Base-by-base conservation (phyloP, 192 early-diverging fungal genomes). In the Mortierella hygrophila region DNA sequence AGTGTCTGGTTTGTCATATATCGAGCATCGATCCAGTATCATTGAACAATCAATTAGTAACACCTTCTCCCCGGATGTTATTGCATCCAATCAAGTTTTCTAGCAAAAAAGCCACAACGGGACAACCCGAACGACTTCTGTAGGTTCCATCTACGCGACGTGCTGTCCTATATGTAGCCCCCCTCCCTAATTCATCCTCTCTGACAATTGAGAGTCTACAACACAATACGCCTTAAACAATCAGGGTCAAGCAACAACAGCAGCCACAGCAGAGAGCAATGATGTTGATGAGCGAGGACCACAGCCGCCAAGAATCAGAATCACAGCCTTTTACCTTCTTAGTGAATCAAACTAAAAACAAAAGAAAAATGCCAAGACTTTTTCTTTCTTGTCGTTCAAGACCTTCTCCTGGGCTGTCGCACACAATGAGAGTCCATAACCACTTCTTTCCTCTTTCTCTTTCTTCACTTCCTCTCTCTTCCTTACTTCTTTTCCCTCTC, bases 331-430 rank as follows among this genome's bases (percentile, higher is more conserved):
- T 10, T 6, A 11, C 29, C 23, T 3, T 52, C 18, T 21, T 46
- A 13, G 44, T 46, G 23, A 9, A 60, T 60, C 23, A 60, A n/a
- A n/a, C 3, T 44, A 44, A 44, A 7, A 44, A 11, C 44, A 44
- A 44, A 63, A 9, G 10, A 63, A 63, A 65, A 65, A 46, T 78
- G 77, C 77, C 77, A 78, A 78, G 77, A 78, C 68, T 69, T 70
- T 77, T 46, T 46, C 18, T 21, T 46, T 44, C 1, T 70, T 69
- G 49, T 68, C 1, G 29, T 20, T 16, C 23, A 49, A 16, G 26
- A 23, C 29, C 35, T 4, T 9, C 11, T 52, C 49, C 18, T 71
- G 68, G 77, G 52, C 77, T 69, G 76, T 49, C 7, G 68, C 46
- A 10, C 76, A 47, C 44, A 46, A 46, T 13, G 20, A 26, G 13